phyloP scores from a whole-genome alignment of 345 rosid genomes.

The Salix udensis region DNA sequence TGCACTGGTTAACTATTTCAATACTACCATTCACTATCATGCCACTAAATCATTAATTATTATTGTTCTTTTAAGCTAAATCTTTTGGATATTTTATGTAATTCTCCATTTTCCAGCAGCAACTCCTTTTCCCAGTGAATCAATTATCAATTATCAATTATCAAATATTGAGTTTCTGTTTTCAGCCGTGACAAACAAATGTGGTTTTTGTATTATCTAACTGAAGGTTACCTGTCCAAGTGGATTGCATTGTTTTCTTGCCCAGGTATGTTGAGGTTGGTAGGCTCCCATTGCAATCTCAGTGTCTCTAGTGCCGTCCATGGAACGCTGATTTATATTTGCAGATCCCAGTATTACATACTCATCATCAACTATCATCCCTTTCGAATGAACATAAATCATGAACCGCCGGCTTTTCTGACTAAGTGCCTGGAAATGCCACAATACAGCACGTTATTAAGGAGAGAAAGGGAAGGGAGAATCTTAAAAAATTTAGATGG shows the following conservation, averaged over 20 bases:
- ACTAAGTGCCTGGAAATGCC: constrained; percentile 47
- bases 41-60: background rate
- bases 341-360: constrained; percentile 87
- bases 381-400: constrained; percentile 97
- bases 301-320: constrained; percentile 94
- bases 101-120: background rate
- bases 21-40: background rate
- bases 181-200: background rate
- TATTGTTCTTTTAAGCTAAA: background rate
- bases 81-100: background rate
- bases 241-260: constrained; percentile 52
- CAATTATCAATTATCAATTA: background rate
- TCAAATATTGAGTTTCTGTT: background rate
- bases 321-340: constrained; percentile 91
- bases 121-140: background rate
- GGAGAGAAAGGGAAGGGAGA: background rate
- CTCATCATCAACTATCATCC: constrained; percentile 93
- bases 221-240: constrained; percentile 64
- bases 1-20: background rate
- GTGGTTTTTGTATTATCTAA: background rate
- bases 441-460: constrained; percentile 11
- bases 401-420: constrained; percentile 70
- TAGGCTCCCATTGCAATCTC: constrained; percentile 99
- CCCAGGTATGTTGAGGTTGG: constrained; percentile 93
- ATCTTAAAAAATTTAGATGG: background rate